Evolutionary conservation across 148 eudicot genomes (phyloP), one percentile per base, ranked within the genome.

Genomic region (Dianthus caryophyllus): DNA sequence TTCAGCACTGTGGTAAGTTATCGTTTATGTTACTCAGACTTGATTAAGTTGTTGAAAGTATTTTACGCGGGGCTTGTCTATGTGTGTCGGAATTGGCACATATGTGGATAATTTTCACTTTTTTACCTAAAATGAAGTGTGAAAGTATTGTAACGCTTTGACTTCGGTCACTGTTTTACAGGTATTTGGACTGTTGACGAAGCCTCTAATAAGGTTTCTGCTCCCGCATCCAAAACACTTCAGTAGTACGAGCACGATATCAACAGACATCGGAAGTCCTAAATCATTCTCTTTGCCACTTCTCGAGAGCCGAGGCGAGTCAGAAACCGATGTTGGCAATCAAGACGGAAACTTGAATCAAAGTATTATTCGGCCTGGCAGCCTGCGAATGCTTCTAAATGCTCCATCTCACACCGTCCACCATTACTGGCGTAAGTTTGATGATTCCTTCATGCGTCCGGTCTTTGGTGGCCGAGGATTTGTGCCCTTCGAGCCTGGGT

Each of bases 171-270:
- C 31, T 41, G 69, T 30, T 21, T 70, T 68, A 58, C 76, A 94
- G 98, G 98, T 94, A 16, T 94, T 86, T 78, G 98, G 98, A 49
- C 63, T 86, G 72, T 65, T 90, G 60, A 89, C 98, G 2, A 87
- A 94, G 70, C 98, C 96, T 36, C 84, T 94, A 0, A 77, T 94
- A 51, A 73, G 82, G 58, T 50, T 76, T 47, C 64, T 90, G 78
- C 72, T 89, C 49, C 96, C 91, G 1, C 66, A 77, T 17, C 68
- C 81, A 27, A 81, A 61, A 56, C 79, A 68, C 64, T 66, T 78
- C 13, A 31, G 30, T 12, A 75, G 75, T 41, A 21, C 70, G 39
- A 79, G 87, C 66, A 77, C 74, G 6, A 60, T 75, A 10, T 88
- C 97, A 46, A 64, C 88, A n/a, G 97, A 86, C 17, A 51, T 83